Conservation (phyloP, 2,329 filamentous ascomycete species). For the Pseudopithomyces maydicus region DNA sequence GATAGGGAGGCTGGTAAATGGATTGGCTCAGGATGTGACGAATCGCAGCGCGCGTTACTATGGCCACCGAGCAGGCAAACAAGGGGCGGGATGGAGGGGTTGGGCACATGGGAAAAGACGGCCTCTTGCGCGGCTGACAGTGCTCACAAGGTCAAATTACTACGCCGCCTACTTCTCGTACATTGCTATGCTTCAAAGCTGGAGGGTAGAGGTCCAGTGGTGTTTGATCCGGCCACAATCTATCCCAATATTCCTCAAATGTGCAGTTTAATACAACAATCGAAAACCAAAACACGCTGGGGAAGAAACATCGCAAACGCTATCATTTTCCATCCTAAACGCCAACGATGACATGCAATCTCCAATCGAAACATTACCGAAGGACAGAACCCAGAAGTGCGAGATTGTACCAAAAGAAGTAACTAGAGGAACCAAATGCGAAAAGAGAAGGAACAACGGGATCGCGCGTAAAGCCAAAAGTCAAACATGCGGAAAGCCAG, state of each 20-base stretch:
- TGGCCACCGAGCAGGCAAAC: constrained; percentile 1
- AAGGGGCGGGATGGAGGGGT: constrained; percentile 3
- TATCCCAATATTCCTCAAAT: not conserved
- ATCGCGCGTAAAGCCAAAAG: not conserved
- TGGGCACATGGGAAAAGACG: constrained; percentile 3
- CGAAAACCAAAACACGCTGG: constrained; percentile 1
- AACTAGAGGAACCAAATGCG: not conserved
- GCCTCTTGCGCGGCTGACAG: not conserved
- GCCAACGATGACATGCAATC: constrained; percentile 6
- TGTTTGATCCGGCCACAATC: not conserved
- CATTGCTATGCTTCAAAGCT: not conserved
- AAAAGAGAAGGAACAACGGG: not conserved
- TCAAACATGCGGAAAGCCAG: constrained; percentile 1
- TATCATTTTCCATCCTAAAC: constrained; percentile 10
- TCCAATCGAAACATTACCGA: not conserved
- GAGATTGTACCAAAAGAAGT: not conserved
- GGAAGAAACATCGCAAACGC: constrained; percentile 5
- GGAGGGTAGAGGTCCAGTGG: not conserved
- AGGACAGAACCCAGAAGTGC: not conserved
- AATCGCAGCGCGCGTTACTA: constrained; percentile 1
- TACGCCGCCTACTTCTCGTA: not conserved
- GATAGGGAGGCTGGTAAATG: constrained; percentile 11
- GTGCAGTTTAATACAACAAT: constrained; percentile 5
- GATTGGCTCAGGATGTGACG: constrained; percentile 5
- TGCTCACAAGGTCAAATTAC: not conserved